Evolutionary conservation across 768 basidiomycete genomes (phyloP).

Genomic region (Porphyrellus cyaneotinctus): DNA sequence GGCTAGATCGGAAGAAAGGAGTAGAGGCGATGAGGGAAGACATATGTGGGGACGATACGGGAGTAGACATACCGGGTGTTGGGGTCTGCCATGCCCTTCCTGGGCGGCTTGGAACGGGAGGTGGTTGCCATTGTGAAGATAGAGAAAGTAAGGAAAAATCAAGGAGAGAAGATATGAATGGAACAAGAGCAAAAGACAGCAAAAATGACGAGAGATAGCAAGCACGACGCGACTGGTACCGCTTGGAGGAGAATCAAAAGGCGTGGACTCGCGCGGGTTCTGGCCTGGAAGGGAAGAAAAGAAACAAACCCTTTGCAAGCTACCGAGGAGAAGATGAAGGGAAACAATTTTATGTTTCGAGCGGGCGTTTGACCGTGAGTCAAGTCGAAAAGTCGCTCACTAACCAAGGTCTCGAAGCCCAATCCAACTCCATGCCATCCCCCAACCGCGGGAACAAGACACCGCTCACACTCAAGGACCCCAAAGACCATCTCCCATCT

Average conservation of each 20-base stretch:
- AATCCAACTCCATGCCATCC: conserved; percentile 17
- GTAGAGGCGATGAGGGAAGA: conserved; percentile 7
- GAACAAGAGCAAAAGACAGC: conserved; percentile 27
- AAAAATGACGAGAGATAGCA: conserved; percentile 36
- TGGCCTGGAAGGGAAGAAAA: conserved; percentile 18
- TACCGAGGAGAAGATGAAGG: conserved; percentile 20
- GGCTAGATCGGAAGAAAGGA: conserved; percentile 27
- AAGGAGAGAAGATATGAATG: conserved; percentile 27
- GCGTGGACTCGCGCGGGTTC: conserved; percentile 17
- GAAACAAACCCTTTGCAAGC: conserved; percentile 24
- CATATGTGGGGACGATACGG: conserved; percentile 13
- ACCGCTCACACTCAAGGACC: conserved; percentile 24
- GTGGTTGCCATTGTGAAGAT: conserved; percentile 54
- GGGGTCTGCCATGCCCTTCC: conserved; percentile 60
- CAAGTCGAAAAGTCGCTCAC: conserved; percentile 30
- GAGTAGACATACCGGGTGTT: conserved; percentile 43
- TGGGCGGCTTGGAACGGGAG: conserved; percentile 57
- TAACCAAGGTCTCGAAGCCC: conserved; percentile 26
- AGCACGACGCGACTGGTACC: conserved; percentile 31
- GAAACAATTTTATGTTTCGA: conserved; percentile 29
- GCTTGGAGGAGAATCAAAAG: conserved; percentile 19
- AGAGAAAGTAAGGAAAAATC: conserved; percentile 23
- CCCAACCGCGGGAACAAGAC: conserved; percentile 33
- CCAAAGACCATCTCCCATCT: conserved; percentile 11
- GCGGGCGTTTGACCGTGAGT: conserved; percentile 26